Base-by-base conservation (phyloP, 2,329 filamentous ascomycete species). In the Didymella pomorum region DNA sequence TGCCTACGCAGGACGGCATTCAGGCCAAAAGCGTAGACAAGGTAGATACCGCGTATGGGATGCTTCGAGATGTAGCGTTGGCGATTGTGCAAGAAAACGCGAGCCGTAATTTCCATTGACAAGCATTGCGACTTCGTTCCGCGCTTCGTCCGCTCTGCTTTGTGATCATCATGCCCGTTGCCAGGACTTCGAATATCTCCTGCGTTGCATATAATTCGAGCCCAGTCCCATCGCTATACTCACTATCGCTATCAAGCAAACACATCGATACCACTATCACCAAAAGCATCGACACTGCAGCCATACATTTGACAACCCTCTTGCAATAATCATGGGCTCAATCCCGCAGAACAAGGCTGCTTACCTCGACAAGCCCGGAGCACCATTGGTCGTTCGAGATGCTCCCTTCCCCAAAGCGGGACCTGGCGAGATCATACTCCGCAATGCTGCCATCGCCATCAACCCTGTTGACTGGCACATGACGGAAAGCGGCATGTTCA, bases 401-500 rank as follows among this genome's bases (percentile, higher is more conserved):
- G 65, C 69, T 7, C 66, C 68, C 1, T 28, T 70, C 9, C 68
- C 67, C 11, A 63, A 52, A 25, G 60, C 68, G 3, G 67, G 63
- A 0, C 45, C 60, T 3, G 66, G 65, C 18, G 65, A 72, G 48
- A 58, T 74, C 4, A 58, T 73, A 10, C 60, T 74, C 31, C 70
- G 67, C 45, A 72, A 72, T 33, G 60, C 62, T 48, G 68, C 69
- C 1, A 44, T 73, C 11, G 70, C 71, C 2, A 65, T 74, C 62
- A 73, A 73, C 29, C 69, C 69, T 8, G 51, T 71, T 12, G 66
- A 70, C 39, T 63, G 58, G 25, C 61, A 56, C 60, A 63, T 71
- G 60, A 69, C 68, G 56, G 53, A 70, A 35, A 25, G 55, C 20
- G 75, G 71, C 28, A 50, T 76, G 28, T 75, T 79, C 29, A 62